Evolutionary conservation across 1,284 basidiomycete species (phyloP), one percentile per base, ranked within the genome.

Genomic region (Lignosus rhinocerotis): DNA sequence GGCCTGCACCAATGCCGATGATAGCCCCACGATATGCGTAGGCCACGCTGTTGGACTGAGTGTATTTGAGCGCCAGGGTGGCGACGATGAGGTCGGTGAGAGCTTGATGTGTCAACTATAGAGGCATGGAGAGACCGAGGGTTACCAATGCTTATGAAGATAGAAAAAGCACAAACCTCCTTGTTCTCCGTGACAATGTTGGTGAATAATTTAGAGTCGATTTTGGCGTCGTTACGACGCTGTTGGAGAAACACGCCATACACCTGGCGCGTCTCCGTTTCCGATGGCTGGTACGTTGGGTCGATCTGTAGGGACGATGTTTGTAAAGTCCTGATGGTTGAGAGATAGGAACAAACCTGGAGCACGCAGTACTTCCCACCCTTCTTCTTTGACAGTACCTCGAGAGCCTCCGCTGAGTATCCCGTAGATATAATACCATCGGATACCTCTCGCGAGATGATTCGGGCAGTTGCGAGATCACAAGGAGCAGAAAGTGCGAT

Each of bases 331-430:
- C 11, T 12, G 21, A 43, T 16, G 17, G 32, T 39, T 17, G 30
- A 36, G 10, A 36, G n/a, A 9, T 7, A 17, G 12, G 38, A 6
- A 14, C 34, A 53, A 64, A 93, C 93, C 85, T 95, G 83, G 21
- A 99, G 83, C 14, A 99, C 94, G 69, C 96, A 99, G 81, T 99
- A 99, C 75, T 99, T 99, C 53, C 96, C 97, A 30, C 85, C 94
- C 80, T 99, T 99, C 84, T 99, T 99, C 82, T 97, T 98, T 53
- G 81, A 82, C 30, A 99, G 81, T 39, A 98, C 84, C 59, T 97
- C 96, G 11, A 99, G 80, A 0, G 97, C 97, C 66, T 92, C 94
- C 0, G 84, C 76, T 42, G 90, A 84, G 74, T 96, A 99, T 42
- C 93, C 94, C 0, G 97, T 96, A 2, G 96, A 96, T 62, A 99